phyloP scores from a whole-genome alignment of 768 basidiomycete genomes.

The Neoboletus subvelutipes region DNA sequence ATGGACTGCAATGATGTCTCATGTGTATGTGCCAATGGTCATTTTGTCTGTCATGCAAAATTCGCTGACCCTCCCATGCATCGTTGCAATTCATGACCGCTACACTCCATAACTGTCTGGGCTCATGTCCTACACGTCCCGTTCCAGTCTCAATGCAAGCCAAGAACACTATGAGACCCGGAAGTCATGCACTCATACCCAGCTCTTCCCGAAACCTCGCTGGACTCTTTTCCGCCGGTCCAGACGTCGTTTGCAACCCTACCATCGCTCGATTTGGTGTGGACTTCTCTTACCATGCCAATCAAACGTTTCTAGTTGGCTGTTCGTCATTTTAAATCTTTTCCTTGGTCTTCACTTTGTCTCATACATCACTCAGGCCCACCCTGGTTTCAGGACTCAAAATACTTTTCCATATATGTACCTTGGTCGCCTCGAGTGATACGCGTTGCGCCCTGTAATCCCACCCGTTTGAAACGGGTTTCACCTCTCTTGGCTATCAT shows the following conservation, averaged over 20 bases:
- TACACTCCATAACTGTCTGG: neutral
- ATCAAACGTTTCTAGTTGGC: conserved; percentile 24
- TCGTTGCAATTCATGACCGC: conserved; percentile 16
- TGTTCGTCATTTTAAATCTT: conserved; percentile 15
- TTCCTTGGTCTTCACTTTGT: conserved; percentile 7
- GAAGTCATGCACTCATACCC: neutral
- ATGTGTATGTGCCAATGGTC: neutral
- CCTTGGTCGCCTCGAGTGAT: conserved; percentile 20
- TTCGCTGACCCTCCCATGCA: conserved; percentile 1
- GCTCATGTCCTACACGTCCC: neutral
- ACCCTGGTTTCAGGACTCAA: conserved; percentile 6
- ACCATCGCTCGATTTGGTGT: neutral
- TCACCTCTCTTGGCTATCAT: conserved; percentile 12
- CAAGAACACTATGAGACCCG: neutral
- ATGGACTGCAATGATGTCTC: neutral
- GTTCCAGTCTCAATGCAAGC: neutral
- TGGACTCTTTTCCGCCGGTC: neutral
- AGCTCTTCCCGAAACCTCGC: neutral
- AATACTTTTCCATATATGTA: neutral
- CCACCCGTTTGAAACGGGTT: neutral
- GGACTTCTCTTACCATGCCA: conserved; percentile 14
- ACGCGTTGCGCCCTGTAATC: conserved; percentile 15
- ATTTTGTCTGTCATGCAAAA: neutral
- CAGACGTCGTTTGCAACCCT: neutral
- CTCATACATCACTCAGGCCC: conserved; percentile 5